Evolutionary conservation across 306 rosid genomes (phyloP), one percentile per base, ranked within the genome.

Genomic region (Begonia fuchsioides): DNA sequence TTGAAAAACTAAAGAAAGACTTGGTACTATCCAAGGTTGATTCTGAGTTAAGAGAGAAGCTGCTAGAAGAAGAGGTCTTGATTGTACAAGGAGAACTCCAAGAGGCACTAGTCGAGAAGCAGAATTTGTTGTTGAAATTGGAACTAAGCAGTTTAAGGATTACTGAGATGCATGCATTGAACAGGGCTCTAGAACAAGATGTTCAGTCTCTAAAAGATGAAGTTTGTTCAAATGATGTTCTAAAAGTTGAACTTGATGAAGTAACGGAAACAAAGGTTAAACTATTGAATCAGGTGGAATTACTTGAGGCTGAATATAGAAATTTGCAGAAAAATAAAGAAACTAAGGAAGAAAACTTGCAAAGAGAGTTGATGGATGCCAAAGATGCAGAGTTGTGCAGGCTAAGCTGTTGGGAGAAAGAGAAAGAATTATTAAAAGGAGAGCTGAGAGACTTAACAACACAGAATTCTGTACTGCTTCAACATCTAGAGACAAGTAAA

Each of bases 1-100:
- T 69, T 55, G 95, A 88, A 67, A 57, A 59, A 43, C 56, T 81
- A 54, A 76, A 81, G 72, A 66, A 57, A 62, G 77, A 77, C 61
- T 20, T 65, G 15, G 53, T 81, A 44, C 32, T 67, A 53, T 60
- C 45, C 66, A 73, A 74, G 57, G 68, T 88, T 62, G 95, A 80
- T 44, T 20, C 64, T 19, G 72, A 53, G 60, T 53, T 81, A 53
- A 60, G 60, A 51, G 58, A 66, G 52, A 73, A 70, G 17, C 47
- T 70, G 60, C 63, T 77, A 53, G 48, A 15, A 47, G 86, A 76
- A 40, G 86, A 78, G 58, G 74, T 64, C 64, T 67, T 48, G 32
- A 47, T 49, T 47, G 70, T 83, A 39, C 60, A 60, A 56, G 44
- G 43, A 45, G 71, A 76, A 56, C 46, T 68, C 56, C 68, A 65